Evolutionary conservation across 2,329 filamentous ascomycete species (phyloP).

Genomic region (Colletotrichum tropicale): DNA sequence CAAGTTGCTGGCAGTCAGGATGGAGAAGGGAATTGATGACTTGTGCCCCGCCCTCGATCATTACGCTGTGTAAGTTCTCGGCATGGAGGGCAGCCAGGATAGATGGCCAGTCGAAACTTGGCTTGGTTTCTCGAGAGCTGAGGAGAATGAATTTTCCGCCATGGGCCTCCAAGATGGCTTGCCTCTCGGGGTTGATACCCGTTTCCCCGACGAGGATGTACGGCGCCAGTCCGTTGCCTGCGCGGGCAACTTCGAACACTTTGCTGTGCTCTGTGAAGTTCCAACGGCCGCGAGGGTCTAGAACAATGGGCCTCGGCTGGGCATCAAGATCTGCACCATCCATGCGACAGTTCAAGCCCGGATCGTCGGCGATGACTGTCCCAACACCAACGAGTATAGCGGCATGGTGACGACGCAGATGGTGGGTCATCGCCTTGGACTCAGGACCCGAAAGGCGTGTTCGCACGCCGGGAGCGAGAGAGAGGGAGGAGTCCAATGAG

Average conservation of each 20-base stretch:
- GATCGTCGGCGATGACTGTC: slow-evolving; percentile 85
- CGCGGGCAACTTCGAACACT: slow-evolving; percentile 67
- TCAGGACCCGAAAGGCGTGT: slow-evolving; percentile 82
- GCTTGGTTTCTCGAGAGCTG: slow-evolving; percentile 28
- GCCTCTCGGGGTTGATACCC: slow-evolving; percentile 43
- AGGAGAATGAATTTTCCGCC: slow-evolving; percentile 59
- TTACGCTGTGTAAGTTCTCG: slow-evolving; percentile 75
- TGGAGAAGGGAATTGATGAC: slow-evolving; percentile 85
- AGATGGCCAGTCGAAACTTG: slow-evolving; percentile 65
- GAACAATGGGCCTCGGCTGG: slow-evolving; percentile 81
- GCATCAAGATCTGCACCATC: slow-evolving; percentile 54
- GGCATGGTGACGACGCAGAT: slow-evolving; percentile 80
- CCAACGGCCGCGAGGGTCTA: slow-evolving; percentile 84
- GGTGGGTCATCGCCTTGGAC: slow-evolving; percentile 93
- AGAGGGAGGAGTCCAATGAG: slow-evolving; percentile 83
- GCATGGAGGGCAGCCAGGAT: slow-evolving; percentile 63
- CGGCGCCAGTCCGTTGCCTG: slow-evolving; percentile 73
- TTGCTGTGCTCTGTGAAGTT: slow-evolving; percentile 62
- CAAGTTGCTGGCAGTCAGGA: slow-evolving; percentile 60
- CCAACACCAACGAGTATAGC: slow-evolving; percentile 86
- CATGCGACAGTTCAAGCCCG: slow-evolving; percentile 82
- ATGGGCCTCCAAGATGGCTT: slow-evolving; percentile 45
- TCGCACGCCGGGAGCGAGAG: slow-evolving; percentile 78
- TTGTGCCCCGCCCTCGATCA: slow-evolving; percentile 87
- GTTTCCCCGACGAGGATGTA: slow-evolving; percentile 67